phyloP scores from a whole-genome alignment of 345 rosid species.

The Rhodamnia rubescens region DNA sequence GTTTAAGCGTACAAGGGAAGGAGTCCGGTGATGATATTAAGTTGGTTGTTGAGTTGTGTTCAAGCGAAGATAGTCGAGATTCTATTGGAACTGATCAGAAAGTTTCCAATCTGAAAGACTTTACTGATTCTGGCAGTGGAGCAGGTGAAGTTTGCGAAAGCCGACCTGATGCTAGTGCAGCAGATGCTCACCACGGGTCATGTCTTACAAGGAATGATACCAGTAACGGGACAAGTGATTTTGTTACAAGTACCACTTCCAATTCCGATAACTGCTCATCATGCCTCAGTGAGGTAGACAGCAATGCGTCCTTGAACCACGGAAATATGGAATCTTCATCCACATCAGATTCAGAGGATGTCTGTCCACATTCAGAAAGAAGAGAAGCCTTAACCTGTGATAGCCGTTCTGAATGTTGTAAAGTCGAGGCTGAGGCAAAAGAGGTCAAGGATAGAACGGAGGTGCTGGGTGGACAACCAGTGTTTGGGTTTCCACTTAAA shows the following conservation, averaged over 20 bases:
- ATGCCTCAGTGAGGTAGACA: slow-evolving; percentile 80
- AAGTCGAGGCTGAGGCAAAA: slow-evolving; percentile 20
- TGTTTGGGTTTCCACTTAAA: slow-evolving; percentile 17
- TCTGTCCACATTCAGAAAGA: slow-evolving; percentile 54
- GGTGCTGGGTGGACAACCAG: slow-evolving; percentile 11
- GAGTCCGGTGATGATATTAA: slow-evolving; percentile 17
- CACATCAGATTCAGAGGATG: slow-evolving; percentile 78
- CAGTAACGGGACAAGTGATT: slow-evolving; percentile 4
- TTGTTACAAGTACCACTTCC: slow-evolving; percentile 30
- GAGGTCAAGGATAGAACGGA: slow-evolving; percentile 18
- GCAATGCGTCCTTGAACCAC: slow-evolving; percentile 56
- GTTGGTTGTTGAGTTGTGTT: slow-evolving; percentile 26
- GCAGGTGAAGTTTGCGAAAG: slow-evolving; percentile 25
- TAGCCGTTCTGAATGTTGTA: slow-evolving; percentile 27
- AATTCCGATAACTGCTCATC: slow-evolving; percentile 85
- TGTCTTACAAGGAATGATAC: slow-evolving; percentile 13
- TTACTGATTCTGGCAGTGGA: slow-evolving; percentile 7
- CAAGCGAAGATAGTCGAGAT: slow-evolving; percentile 30
- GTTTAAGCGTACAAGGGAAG: slow-evolving; percentile 22
- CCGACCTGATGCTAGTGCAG: slow-evolving; percentile 16
- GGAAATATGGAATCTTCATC: slow-evolving; percentile 67
- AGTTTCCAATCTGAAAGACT: slow-evolving; percentile 7
- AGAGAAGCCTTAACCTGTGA: slow-evolving; percentile 31
- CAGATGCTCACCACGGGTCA: slow-evolving; percentile 8
- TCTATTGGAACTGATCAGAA: slow-evolving; percentile 22